Conservation (phyloP, 148 eudicot species). For the Rhododendron ferrugineum region DNA sequence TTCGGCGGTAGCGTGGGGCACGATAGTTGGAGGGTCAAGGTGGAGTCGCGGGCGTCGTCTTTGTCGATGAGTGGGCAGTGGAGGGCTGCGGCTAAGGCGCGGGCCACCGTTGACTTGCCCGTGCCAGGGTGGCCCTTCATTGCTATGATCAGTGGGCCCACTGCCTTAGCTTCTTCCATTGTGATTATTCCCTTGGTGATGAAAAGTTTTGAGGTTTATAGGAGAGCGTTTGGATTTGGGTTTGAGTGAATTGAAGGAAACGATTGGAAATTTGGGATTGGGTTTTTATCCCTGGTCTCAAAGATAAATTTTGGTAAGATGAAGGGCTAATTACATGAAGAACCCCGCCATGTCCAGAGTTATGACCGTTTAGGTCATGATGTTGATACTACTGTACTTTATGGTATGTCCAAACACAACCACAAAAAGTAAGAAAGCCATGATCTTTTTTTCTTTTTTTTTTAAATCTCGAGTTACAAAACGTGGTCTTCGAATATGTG, state of each 20-base stretch:
- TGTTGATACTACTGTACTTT: not conserved
- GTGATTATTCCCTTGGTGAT: not conserved
- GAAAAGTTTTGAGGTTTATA: not conserved
- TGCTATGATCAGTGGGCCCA: conserved; percentile 10
- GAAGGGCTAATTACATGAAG: not conserved
- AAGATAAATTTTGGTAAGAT: not conserved
- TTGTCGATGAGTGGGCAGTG: conserved; percentile 63
- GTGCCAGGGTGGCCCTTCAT: conserved; percentile 37
- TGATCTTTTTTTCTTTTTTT: too few species aligned
- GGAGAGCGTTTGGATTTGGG: not conserved
- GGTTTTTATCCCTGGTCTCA: not conserved
- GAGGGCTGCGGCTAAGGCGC: conserved; percentile 44
- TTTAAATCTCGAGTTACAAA: not conserved
- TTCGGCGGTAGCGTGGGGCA: conserved; percentile 12
- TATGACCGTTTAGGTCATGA: not conserved
- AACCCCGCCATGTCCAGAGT: not conserved
- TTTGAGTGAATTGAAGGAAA: not conserved
- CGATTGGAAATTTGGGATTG: not conserved
- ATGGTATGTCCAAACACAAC: too few species aligned
- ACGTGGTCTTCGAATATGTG: not conserved
- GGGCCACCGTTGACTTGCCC: conserved; percentile 70
- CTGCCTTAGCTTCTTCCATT: not conserved
- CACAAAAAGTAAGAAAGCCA: too few species aligned
- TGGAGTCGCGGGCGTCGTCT: conserved; percentile 62
- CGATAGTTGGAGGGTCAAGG: conserved; percentile 19